Evolutionary conservation across 441 rosid genomes (phyloP).

Genomic region (Mallotus japonicus): DNA sequence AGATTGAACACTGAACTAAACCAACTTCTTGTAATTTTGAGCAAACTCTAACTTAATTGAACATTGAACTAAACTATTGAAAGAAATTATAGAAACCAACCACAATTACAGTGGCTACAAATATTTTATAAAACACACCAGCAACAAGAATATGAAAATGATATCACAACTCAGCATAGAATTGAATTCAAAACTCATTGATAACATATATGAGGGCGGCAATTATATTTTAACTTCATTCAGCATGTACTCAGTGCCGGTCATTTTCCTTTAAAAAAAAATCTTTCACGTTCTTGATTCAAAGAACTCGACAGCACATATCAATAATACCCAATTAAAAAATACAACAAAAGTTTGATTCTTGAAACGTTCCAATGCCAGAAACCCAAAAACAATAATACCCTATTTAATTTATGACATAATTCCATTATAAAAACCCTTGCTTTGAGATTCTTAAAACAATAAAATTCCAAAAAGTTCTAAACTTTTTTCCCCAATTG

Average conservation of each 20-base stretch:
- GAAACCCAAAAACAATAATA: not conserved
- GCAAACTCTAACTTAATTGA: too few species aligned
- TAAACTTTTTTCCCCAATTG: not conserved
- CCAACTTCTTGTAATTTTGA: too few species aligned
- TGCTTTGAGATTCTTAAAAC: not conserved
- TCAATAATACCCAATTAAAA: not conserved
- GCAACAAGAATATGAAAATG: too few species aligned
- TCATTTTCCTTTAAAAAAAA: constrained; percentile 38
- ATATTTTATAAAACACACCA: too few species aligned
- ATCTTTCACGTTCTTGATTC: not conserved
- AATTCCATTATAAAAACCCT: not conserved
- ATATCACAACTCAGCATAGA: too few species aligned
- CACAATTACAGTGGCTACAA: too few species aligned
- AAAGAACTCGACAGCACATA: not conserved
- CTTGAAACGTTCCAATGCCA: not conserved
- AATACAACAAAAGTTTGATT: not conserved
- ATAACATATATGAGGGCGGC: too few species aligned
- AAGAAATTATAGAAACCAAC: too few species aligned
- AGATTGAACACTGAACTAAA: too few species aligned
- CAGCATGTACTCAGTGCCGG: constrained; percentile 52
- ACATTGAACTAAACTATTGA: too few species aligned
- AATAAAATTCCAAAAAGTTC: not conserved
- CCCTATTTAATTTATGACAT: not conserved
- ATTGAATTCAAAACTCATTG: too few species aligned
- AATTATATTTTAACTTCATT: constrained; percentile 40